Percentiles rank a stretch among this genome's conserved stretches.
These are phyloP conservation scores for Neckera pumila DNA, from an alignment of 225 moss, liverwort and hornwort genomes.

Conservation along the genomic window DNA sequence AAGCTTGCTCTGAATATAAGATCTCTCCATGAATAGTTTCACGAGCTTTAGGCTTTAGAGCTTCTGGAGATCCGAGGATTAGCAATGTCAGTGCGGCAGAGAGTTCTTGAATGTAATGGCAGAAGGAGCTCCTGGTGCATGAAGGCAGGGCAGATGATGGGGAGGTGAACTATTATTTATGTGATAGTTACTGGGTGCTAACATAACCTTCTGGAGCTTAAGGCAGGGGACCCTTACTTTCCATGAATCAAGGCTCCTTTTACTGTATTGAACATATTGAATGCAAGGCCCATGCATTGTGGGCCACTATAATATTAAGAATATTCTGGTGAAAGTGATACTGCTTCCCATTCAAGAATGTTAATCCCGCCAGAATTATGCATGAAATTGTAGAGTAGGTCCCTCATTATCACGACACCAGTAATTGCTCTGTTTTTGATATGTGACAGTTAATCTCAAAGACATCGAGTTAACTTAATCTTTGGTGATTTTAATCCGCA, in stretches of 20 bases:
- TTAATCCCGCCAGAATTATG: neutral
- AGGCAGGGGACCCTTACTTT: neutral
- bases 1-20: neutral
- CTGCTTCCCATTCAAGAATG: neutral
- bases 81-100: neutral
- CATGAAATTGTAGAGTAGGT: neutral
- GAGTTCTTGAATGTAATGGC: constrained; percentile 18
- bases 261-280: neutral
- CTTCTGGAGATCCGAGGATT: neutral
- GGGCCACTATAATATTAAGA: too few species aligned
- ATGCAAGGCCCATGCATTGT: neutral
- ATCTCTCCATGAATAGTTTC: neutral
- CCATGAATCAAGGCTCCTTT: neutral
- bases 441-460: neutral
- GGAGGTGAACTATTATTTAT: neutral
- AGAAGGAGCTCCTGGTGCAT: neutral
- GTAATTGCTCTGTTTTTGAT: neutral
- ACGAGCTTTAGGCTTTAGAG: neutral
- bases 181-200: neutral
- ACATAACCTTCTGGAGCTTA: too few species aligned
- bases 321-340: neutral
- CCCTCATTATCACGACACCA: neutral
- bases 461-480: neutral
- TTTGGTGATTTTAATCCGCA: neutral
- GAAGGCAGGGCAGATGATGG: constrained; percentile 20